A percentile compares a stretch with the other conserved stretches of the same genome.
Evolutionary conservation across 164 flowering plant genomes (phyloP).

Genomic region (Platanus orientalis): DNA sequence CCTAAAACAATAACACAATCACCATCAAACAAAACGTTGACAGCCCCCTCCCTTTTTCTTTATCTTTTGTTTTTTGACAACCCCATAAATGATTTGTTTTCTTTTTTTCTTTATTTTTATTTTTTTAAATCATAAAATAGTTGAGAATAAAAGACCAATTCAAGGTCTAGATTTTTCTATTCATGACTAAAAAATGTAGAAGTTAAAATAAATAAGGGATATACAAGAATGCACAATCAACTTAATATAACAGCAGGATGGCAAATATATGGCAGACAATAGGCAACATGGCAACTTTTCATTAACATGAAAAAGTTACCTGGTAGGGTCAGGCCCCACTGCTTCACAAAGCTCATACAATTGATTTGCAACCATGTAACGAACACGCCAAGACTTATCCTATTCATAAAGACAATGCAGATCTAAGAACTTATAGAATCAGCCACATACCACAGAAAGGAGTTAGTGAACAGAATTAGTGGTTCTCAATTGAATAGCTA

Average conservation of each 20-base stretch:
- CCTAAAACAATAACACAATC: slow-evolving; percentile 37
- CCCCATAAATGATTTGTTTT: too few species aligned
- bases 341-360: slow-evolving; percentile 96
- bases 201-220: neutral
- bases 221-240: too few species aligned
- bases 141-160: too few species aligned
- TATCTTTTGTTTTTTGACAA: too few species aligned
- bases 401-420: slow-evolving; percentile 23
- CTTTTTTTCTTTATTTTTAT: too few species aligned
- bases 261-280: neutral
- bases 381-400: slow-evolving; percentile 99
- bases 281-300: neutral
- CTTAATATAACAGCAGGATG: neutral
- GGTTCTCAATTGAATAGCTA: neutral
- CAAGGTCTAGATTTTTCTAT: too few species aligned
- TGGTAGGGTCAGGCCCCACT: slow-evolving; percentile 93
- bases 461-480: neutral
- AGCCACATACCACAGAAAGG: slow-evolving; percentile 3
- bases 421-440: neutral
- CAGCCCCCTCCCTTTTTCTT: too few species aligned
- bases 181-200: neutral
- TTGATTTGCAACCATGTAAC: slow-evolving; percentile 99
- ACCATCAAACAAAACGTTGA: neutral
- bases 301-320: slow-evolving; percentile 32
- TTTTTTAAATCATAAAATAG: too few species aligned